Evolutionary conservation across 352 stramenopile genomes (phyloP), one percentile per base, ranked within the genome.

Genomic region (Pythium pyrilobum): DNA sequence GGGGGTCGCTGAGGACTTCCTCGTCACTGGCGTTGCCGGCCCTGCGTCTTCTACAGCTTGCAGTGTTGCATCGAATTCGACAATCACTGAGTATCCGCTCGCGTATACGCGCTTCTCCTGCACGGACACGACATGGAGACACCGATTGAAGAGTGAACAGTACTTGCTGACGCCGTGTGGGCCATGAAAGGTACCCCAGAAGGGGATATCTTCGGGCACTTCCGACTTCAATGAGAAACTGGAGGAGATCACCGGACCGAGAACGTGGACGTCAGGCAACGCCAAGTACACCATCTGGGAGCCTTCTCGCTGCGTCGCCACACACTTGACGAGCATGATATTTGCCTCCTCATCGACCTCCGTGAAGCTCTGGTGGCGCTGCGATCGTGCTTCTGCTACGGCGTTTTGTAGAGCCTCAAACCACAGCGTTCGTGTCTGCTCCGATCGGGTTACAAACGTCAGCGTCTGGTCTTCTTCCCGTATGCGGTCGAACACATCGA

Each of bases 211-310:
- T 52, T 92, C 81, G 0, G 78, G 78, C 1, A 92, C 81, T 28
- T 89, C 81, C 0, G 77, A 92, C 36, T 87, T 86, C 5, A 92
- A 54, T 21, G 81, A 83, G 56, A 92, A 92, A 28, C 60, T 87
- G 4, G 72, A 70, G 24, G 73, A 67, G 10, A 83, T 77, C 48
- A 86, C 62, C 0, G 78, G 78, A 1, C 70, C 62, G 0, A 90
- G 58, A 33, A 86, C 55, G 18, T 87, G 73, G 6, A 87, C 69
- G 34, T 87, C 78, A 1, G 80, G 80, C 2, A 87, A 41, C 1
- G 85, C 70, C 15, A 79, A 48, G 37, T 87, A 89, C 7, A 65
- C 40, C 49, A 73, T 71, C 24, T 43, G 45, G 6, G 43, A 49
- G 7, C 65, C 62, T 36, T 74, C 60, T 23, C 75, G 66, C 31